These are phyloP conservation scores for Colletotrichum sp. DNA, from an alignment of 2,329 filamentous ascomycete species.

Conservation along the genomic window DNA sequence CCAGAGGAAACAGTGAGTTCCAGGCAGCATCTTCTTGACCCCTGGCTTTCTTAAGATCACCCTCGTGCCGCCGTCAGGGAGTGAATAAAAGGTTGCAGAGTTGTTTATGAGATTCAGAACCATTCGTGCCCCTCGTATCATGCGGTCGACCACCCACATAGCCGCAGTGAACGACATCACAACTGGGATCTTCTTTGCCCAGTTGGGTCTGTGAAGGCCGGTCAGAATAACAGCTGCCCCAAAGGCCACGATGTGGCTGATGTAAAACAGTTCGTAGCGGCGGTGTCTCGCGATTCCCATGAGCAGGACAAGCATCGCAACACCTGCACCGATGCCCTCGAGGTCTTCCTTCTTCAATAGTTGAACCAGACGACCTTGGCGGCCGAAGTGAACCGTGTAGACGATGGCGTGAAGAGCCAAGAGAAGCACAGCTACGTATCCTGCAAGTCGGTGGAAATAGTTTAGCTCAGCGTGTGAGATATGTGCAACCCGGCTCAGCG, in stretches of 20 bases:
- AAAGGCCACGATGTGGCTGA: slow-evolving; percentile 47
- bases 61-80: slow-evolving; percentile 48
- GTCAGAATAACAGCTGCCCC: slow-evolving; percentile 43
- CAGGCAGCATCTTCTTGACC: slow-evolving; percentile 26
- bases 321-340: slow-evolving; percentile 38
- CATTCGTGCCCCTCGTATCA: slow-evolving; percentile 36
- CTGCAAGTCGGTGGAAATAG: slow-evolving; percentile 48
- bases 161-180: slow-evolving; percentile 40
- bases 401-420: slow-evolving; percentile 40
- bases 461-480: slow-evolving; percentile 52
- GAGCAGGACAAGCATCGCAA: slow-evolving; percentile 41
- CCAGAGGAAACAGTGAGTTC: slow-evolving; percentile 58
- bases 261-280: slow-evolving; percentile 53
- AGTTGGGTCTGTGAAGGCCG: slow-evolving; percentile 49
- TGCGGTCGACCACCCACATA: slow-evolving; percentile 49
- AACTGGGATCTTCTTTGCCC: slow-evolving; percentile 36
- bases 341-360: slow-evolving; percentile 34
- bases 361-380: slow-evolving; percentile 19
- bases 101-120: slow-evolving; percentile 42
- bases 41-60: slow-evolving; percentile 50
- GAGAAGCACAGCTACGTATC: slow-evolving; percentile 43
- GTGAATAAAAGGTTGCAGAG: slow-evolving; percentile 43
- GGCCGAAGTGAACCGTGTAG: slow-evolving; percentile 35
- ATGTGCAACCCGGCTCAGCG: slow-evolving; percentile 40
- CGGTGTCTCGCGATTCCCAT: slow-evolving; percentile 35